Evolutionary conservation across 2,329 filamentous ascomycete genomes (phyloP), one percentile per base, ranked within the genome.

Genomic region (Sporothrix inflata): DNA sequence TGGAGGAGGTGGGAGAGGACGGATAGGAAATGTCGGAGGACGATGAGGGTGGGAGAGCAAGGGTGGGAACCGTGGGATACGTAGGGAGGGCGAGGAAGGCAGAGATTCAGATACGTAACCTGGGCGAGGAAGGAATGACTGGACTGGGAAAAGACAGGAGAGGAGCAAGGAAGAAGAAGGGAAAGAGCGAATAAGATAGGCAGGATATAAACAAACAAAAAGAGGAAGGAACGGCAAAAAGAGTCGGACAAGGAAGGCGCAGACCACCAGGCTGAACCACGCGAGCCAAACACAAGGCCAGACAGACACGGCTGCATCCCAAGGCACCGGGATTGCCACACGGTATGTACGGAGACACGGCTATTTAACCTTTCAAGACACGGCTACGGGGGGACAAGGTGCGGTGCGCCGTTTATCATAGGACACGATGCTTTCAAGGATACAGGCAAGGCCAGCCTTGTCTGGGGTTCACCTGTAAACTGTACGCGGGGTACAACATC

Each of bases 341-440:
- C 66, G 66, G 66, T 21, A 55, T 21, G 45, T 27, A 55, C 66
- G 49, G 49, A 45, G 49, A 55, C 49, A 42, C 66, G 34, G 34
- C 12, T 57, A 69, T 55, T 69, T 57, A 69, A 69, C 49, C 66
- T 69, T 68, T 55, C 8, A 53, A 69, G 66, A 69, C 66, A 42
- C 65, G 49, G 66, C 66, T 57, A 19, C 66, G 66, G n/a, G n/a
- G n/a, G 21, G 47, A 42, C 40, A 11, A 34, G 11, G 19, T 16
- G 38, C 34, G n/a, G 66, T 68, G 19, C 66, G 49, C 21, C 66
- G 30, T 27, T 51, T 16, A 68, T 34, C 24, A 34, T 19, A 21
- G 14, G 27, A 19, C 47, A 34, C 42, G 38, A 27, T 65, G 27
- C 24, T 34, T 40, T 21, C 6, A 45, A 45, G 40, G 60, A 45